These are phyloP conservation scores for Mallotus japonicus DNA, from an alignment of 441 rosid species.

Conservation along the genomic window DNA sequence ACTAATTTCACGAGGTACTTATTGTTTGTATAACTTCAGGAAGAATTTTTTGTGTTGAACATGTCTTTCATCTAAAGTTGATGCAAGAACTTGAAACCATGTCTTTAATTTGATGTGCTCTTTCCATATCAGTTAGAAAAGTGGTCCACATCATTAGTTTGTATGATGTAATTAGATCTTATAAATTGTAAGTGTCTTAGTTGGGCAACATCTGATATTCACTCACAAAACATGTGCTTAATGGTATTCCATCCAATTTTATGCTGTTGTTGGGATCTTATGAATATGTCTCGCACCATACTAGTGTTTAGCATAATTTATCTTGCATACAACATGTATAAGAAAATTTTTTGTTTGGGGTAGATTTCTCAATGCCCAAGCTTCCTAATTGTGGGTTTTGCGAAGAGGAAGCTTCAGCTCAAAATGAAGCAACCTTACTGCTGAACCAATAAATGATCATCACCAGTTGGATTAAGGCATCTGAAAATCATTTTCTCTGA, in stretches of 20 bases:
- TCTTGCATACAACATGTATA: background rate
- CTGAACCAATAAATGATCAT: background rate
- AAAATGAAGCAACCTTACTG: background rate
- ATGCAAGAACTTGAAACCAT: background rate
- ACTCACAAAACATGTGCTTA: background rate
- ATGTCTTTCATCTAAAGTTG: background rate
- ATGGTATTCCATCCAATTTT: background rate
- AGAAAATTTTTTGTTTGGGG: background rate
- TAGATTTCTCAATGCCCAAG: too few relatives aligned
- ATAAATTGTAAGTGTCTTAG: background rate
- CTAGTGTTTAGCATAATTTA: background rate
- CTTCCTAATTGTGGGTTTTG: background rate
- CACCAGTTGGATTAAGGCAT: background rate
- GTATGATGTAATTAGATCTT: background rate
- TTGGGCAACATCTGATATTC: background rate
- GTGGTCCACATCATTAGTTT: background rate
- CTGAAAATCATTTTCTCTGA: background rate
- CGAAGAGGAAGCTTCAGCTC: background rate
- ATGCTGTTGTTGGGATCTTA: background rate
- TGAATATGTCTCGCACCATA: background rate
- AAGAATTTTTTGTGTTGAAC: background rate
- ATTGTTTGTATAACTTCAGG: background rate
- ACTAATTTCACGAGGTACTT: slow-evolving; percentile 27
- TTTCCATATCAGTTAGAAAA: background rate
- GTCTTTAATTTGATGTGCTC: background rate